Conservation (phyloP, 306 rosid genomes). For the Trifolium repens region DNA sequence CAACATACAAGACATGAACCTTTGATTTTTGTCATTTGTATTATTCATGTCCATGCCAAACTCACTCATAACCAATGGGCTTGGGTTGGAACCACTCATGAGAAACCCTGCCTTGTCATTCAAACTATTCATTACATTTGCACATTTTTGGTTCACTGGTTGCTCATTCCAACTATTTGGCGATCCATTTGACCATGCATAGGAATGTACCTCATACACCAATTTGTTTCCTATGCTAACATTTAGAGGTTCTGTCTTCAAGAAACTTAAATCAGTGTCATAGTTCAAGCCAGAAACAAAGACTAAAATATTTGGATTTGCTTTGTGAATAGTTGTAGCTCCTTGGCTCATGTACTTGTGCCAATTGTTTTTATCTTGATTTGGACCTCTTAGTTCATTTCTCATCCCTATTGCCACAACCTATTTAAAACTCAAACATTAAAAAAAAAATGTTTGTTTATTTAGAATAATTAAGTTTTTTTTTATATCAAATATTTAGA, state of each 20-base stretch:
- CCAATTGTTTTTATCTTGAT: constrained; percentile 34
- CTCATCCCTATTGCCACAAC: constrained; percentile 50
- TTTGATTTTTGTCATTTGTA: constrained; percentile 4
- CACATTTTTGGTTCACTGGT: constrained; percentile 44
- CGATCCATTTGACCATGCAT: constrained; percentile 41
- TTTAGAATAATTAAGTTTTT: too few species aligned
- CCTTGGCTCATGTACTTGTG: constrained; percentile 36
- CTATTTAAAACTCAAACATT: background rate
- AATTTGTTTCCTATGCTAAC: constrained; percentile 34
- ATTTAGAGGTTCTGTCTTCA: constrained; percentile 26
- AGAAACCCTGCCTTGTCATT: constrained; percentile 42
- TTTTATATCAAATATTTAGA: too few species aligned
- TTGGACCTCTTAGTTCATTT: constrained; percentile 50
- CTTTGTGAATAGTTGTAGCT: constrained; percentile 33
- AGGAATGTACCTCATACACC: constrained; percentile 48
- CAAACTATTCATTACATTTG: constrained; percentile 17
- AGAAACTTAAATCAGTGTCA: constrained; percentile 44
- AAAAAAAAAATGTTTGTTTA: too few species aligned
- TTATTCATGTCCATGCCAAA: constrained; percentile 39
- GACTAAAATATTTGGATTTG: constrained; percentile 42
- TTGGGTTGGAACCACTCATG: constrained; percentile 15
- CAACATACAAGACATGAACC: constrained; percentile 45
- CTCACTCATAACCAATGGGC: constrained; percentile 45
- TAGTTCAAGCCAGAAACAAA: constrained; percentile 44
- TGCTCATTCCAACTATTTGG: background rate